Evolutionary conservation across 495 filamentous ascomycete genomes (phyloP), one percentile per base, ranked within the genome.

Genomic region (Daldinia decipiens): DNA sequence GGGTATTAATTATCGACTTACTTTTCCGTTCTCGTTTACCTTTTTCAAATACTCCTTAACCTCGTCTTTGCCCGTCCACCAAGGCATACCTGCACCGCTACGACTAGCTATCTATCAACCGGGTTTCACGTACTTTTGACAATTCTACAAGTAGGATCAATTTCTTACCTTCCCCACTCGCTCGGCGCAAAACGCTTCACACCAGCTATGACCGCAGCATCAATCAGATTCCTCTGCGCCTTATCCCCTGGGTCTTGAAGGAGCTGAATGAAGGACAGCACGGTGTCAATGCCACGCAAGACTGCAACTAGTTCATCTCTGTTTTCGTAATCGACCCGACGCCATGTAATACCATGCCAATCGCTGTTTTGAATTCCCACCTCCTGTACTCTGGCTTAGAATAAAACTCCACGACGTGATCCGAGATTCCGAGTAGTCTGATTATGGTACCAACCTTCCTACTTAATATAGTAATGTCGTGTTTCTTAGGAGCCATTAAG

Each of bases 111-210:
- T 24, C 19, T 47, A 8, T 47, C 43, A 47, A 9, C 43, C 21
- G 17, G 8, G 4, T 36, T 36, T 47, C 43, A 24, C 19, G 12
- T 24, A 11, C 9, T 24, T 8, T 5, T 24, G 17, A 57, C 9
- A 29, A 5, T 4, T 29, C 27, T 9, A 31, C 1, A 34, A 6
- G 17, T 66, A 43, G 4, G 8, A 11, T 56, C n/a, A 0, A 26
- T 24, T 24, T 52, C 55, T 50, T 59, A 82, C 80, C 70, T 73
- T 51, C 57, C 76, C 65, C 74, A 89, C 47, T 88, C 86, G 5
- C 80, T 81, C 13, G 86, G 86, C 27, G 88, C 79, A 66, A 87
- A 86, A 7, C 85, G 79, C 51, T 82, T 85, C 27, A 88, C 85
- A 1, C 85, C 84, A 1, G 83, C 86, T 5, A 68, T 65, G 36